Evolutionary conservation across 768 basidiomycete species (phyloP), one percentile per base, ranked within the genome.

Genomic region (Pleurotus ostreatus): DNA sequence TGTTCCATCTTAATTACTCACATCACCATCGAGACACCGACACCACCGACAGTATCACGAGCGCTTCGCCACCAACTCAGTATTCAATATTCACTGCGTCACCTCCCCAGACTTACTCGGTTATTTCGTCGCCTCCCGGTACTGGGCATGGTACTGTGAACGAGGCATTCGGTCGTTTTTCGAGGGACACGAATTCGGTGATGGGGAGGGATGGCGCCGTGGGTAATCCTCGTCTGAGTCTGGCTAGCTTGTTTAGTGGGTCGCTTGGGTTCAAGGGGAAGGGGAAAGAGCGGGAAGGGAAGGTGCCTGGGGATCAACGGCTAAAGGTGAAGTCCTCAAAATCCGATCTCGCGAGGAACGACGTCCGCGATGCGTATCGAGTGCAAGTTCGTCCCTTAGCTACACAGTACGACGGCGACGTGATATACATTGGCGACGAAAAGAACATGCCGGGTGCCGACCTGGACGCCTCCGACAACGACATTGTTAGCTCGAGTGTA

Each of bases 201-300:
- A 34, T 18, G 49, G 34, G 26, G 15, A 51, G 49, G 49, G 49
- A 51, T 7, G 26, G 25, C 7, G 22, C 41, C 37, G 38, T 40
- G 39, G 51, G 46, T 16, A 47, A 47, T 20, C 51, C 39, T 6
- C 37, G 51, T 7, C 39, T 53, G 6, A 53, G 51, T 41, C 25
- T 53, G 18, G 52, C 59, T 45, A 55, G 59, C 26, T 49, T 60
- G 43, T 46, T 60, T 46, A 34, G 37, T 39, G 46, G 18, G 22
- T 47, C 11, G 7, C 34, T 47, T 12, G 55, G 43, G 45, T 46
- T 46, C 18, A 49, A 49, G 22, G 47, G 47, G 25, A 56, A 56
- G 41, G 46, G 45, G 23, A 47, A 46, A 30, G 46, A 46, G 39
- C 26, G 55, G 2, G 46, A 48, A 26, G 13, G 39, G 12, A 38